Percentiles rank a stretch among this genome's conserved stretches.
These are phyloP conservation scores for Pelargonium fulgidum DNA, from an alignment of 441 rosid species.

Conservation along the genomic window DNA sequence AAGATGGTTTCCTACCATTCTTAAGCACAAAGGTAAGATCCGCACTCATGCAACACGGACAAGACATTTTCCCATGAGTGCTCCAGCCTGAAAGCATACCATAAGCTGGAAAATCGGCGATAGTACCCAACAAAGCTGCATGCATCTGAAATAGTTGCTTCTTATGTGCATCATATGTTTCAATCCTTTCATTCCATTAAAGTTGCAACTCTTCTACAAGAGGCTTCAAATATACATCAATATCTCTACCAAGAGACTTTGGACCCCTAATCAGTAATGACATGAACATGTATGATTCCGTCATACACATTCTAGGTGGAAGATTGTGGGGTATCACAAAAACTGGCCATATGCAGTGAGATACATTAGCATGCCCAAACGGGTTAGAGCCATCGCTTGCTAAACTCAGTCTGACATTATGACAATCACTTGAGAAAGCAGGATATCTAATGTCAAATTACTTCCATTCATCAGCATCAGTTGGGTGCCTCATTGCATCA, in stretches of 20 bases:
- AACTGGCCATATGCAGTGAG: slow-evolving; percentile 6
- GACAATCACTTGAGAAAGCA: not conserved
- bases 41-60: not conserved
- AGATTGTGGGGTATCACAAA: slow-evolving; percentile 8
- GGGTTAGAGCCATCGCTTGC: slow-evolving; percentile 17
- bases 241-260: not conserved
- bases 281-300: not conserved
- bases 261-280: slow-evolving; percentile 2
- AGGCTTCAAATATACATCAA: slow-evolving; percentile 5
- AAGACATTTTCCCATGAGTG: not conserved
- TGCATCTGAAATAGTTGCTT: not conserved
- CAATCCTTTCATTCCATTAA: not conserved
- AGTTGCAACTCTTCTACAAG: slow-evolving; percentile 10
- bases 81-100: slow-evolving; percentile 9
- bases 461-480: slow-evolving; percentile 9
- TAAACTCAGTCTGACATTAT: not conserved
- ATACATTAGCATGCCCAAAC: not conserved
- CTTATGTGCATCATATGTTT: not conserved
- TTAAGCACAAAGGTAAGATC: not conserved
- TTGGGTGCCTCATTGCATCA: slow-evolving; percentile 5
- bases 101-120: slow-evolving; percentile 6
- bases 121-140: not conserved
- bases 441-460: not conserved
- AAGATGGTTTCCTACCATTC: not conserved
- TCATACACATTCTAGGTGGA: slow-evolving; percentile 7